phyloP scores from a whole-genome alignment of 208 protist species.

The Wallacemonas rigidus region DNA sequence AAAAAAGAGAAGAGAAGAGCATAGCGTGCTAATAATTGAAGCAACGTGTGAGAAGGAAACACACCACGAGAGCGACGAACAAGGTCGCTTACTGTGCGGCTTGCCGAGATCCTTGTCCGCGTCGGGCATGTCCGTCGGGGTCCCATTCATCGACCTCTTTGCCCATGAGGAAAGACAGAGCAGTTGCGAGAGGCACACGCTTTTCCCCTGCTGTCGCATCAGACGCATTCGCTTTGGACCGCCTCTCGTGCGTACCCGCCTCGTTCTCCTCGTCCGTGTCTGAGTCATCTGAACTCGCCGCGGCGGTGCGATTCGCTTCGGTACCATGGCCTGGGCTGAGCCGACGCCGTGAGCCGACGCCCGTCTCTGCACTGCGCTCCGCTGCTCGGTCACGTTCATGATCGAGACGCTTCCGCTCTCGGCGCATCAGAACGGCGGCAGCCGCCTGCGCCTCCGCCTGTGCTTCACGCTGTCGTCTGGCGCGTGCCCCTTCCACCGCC shows the following conservation, averaged over 20 bases:
- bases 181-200: neutral
- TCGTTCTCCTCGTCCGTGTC: neutral
- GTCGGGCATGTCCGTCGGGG: neutral
- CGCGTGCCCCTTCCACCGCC: slow-evolving; percentile 17
- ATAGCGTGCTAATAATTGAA: too few species aligned
- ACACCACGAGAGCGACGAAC: neutral
- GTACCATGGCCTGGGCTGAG: neutral
- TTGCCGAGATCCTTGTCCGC: neutral
- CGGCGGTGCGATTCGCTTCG: slow-evolving; percentile 4
- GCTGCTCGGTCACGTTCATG: slow-evolving; percentile 27
- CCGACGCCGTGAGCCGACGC: slow-evolving; percentile 14
- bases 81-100: too few species aligned
- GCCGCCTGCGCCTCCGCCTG: slow-evolving; percentile 35
- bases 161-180: neutral
- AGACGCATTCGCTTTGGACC: neutral
- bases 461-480: slow-evolving; percentile 14
- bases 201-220: neutral
- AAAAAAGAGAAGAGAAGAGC: too few species aligned
- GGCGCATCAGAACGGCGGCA: neutral
- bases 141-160: neutral
- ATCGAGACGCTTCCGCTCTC: slow-evolving; percentile 22
- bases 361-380: slow-evolving; percentile 19
- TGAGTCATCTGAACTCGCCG: neutral
- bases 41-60: too few species aligned
- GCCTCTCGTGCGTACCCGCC: too few species aligned